Percentiles rank a stretch among this genome's conserved stretches.
phyloP scores from a whole-genome alignment of 345 rosid genomes.

The Trapa bicornis region DNA sequence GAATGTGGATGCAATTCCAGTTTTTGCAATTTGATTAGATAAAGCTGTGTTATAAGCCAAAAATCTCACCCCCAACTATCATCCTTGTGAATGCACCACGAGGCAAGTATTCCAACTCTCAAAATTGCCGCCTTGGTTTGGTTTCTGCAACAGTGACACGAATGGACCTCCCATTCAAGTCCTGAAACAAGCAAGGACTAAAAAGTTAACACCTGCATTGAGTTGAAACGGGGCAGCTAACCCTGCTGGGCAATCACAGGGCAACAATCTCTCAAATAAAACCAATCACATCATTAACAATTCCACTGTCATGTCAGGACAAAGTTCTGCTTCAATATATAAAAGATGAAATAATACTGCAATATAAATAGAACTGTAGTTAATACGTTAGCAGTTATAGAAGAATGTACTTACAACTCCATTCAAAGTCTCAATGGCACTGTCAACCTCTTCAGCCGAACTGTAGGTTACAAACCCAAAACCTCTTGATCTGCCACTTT shows the following conservation, averaged over 20 bases:
- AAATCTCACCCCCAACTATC: not conserved
- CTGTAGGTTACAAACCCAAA: slow-evolving; percentile 85
- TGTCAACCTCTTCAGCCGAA: slow-evolving; percentile 64
- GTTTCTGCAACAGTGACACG: slow-evolving; percentile 83
- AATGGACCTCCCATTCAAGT: slow-evolving; percentile 74
- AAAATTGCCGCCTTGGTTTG: slow-evolving; percentile 70
- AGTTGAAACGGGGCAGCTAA: not conserved
- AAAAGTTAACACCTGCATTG: not conserved
- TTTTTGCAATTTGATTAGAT: not conserved
- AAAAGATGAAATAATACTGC: not conserved
- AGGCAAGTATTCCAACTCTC: slow-evolving; percentile 11
- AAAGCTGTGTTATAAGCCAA: not conserved
- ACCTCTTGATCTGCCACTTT: slow-evolving; percentile 91
- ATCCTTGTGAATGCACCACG: not conserved
- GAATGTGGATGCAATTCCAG: not conserved
- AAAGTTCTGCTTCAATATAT: not conserved
- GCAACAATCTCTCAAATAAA: not conserved
- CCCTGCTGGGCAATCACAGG: not conserved
- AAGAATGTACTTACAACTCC: slow-evolving; percentile 55
- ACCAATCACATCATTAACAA: not conserved
- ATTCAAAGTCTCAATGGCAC: slow-evolving; percentile 56
- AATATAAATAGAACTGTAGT: too few species aligned
- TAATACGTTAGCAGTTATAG: not conserved
- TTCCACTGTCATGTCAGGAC: not conserved
- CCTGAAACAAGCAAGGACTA: slow-evolving; percentile 29